Percentiles rank a stretch among this genome's conserved stretches.
phyloP scores from a whole-genome alignment of 192 early-diverging fungal genomes.

The Entomortierella chlamydospora region DNA sequence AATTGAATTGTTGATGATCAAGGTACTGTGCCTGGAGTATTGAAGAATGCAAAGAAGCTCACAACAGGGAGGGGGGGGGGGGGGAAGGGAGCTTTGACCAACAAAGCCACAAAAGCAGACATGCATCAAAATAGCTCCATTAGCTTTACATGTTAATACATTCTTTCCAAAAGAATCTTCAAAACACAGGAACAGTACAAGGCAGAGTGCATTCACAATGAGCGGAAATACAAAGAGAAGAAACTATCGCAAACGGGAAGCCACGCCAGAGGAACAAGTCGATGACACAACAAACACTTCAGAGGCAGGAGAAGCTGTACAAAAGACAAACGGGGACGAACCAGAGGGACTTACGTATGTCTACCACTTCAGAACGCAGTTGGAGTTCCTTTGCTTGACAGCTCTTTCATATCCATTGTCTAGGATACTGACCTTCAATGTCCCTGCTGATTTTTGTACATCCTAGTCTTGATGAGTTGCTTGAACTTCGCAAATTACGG shows the following conservation, averaged over 20 bases:
- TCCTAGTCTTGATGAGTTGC: slow-evolving; percentile 61
- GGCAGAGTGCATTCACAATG: slow-evolving; percentile 16
- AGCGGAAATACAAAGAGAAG: slow-evolving; percentile 32
- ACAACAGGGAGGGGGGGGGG: neutral
- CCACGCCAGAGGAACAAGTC: slow-evolving; percentile 26
- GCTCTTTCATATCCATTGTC: neutral
- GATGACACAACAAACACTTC: neutral
- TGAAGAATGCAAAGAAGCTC: neutral
- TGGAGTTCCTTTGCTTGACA: too few relatives aligned
- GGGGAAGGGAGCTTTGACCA: neutral
- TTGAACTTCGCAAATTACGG: slow-evolving; percentile 70
- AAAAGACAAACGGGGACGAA: slow-evolving; percentile 17
- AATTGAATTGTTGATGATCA: too few relatives aligned
- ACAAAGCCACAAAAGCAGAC: neutral
- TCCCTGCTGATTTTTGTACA: neutral
- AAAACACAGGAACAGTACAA: too few relatives aligned
- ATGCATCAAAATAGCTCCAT: neutral
- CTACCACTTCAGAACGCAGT: neutral
- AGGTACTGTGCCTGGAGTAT: neutral
- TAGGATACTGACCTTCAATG: neutral
- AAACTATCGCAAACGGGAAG: slow-evolving; percentile 46
- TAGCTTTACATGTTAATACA: neutral
- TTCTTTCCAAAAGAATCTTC: too few relatives aligned
- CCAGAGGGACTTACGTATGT: slow-evolving; percentile 46
- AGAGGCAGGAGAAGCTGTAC: neutral